Conservation (phyloP, 345 rosid species). For the Linum lewisii region DNA sequence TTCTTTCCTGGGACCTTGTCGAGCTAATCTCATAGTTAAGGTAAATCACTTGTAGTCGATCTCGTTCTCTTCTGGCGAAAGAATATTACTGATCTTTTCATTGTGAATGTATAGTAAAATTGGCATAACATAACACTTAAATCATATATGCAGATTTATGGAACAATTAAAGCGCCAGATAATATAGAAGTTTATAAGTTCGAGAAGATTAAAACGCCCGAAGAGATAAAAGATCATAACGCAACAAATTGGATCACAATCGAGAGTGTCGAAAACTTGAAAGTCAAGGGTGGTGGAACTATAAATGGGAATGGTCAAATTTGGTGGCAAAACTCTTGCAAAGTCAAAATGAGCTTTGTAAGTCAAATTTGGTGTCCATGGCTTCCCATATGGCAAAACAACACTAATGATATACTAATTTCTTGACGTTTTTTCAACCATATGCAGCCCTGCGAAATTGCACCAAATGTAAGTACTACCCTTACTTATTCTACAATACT, state of each 20-base stretch:
- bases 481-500: background rate
- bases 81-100: too few relatives aligned
- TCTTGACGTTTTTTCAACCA: background rate
- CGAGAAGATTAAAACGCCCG: too few relatives aligned
- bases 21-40: conserved; percentile 43
- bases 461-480: conserved; percentile 64
- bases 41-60: conserved; percentile 28
- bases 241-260: conserved; percentile 52
- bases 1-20: conserved; percentile 76
- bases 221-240: conserved; percentile 36
- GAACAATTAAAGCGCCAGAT: conserved; percentile 67
- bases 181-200: too few relatives aligned
- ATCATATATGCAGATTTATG: conserved; percentile 38
- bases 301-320: conserved; percentile 69
- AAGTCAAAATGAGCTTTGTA: conserved; percentile 60
- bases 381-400: background rate
- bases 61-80: too few relatives aligned
- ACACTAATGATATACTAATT: conserved; percentile 10
- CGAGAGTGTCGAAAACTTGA: conserved; percentile 36
- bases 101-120: too few relatives aligned
- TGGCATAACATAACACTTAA: too few relatives aligned
- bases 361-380: background rate
- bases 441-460: conserved; percentile 62
- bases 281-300: conserved; percentile 75
- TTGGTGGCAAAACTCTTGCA: conserved; percentile 93